phyloP scores from a whole-genome alignment of 805 yeast species.

The Schizosaccharomyces octosporus region DNA sequence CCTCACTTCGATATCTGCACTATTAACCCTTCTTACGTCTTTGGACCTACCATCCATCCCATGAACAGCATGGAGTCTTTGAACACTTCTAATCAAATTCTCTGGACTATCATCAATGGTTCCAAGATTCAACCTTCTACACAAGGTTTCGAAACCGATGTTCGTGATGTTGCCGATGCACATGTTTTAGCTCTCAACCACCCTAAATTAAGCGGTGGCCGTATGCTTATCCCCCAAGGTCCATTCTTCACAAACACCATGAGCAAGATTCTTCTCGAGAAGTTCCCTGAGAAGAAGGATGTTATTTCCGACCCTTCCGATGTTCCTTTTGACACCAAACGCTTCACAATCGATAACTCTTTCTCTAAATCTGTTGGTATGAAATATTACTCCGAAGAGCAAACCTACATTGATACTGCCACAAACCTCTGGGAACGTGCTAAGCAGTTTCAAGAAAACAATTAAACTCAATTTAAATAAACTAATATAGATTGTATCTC shows the following conservation, averaged over 20 bases:
- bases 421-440: background rate
- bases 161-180: conserved; percentile 36
- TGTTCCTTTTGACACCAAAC: background rate
- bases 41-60: conserved; percentile 9
- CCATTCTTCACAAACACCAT: conserved; percentile 4
- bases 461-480: background rate
- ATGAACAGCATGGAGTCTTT: conserved; percentile 10
- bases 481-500: too few species aligned
- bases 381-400: conserved; percentile 8
- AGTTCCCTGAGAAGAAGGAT: conserved; percentile 7
- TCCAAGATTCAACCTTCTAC: conserved; percentile 2
- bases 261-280: conserved; percentile 5
- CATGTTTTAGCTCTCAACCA: conserved; percentile 26
- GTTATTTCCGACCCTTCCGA: conserved; percentile 5
- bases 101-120: conserved; percentile 13
- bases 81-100: conserved; percentile 15
- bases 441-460: background rate
- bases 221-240: conserved; percentile 11
- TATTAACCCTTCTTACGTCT: conserved; percentile 10
- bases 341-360: conserved; percentile 5
- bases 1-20: conserved; percentile 8
- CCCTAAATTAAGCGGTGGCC: conserved; percentile 9
- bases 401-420: conserved; percentile 7
- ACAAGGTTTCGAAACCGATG: conserved; percentile 21
- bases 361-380: conserved; percentile 9